phyloP scores from a whole-genome alignment of 2,329 filamentous ascomycete genomes.

The Fusarium tanahbumbuense region DNA sequence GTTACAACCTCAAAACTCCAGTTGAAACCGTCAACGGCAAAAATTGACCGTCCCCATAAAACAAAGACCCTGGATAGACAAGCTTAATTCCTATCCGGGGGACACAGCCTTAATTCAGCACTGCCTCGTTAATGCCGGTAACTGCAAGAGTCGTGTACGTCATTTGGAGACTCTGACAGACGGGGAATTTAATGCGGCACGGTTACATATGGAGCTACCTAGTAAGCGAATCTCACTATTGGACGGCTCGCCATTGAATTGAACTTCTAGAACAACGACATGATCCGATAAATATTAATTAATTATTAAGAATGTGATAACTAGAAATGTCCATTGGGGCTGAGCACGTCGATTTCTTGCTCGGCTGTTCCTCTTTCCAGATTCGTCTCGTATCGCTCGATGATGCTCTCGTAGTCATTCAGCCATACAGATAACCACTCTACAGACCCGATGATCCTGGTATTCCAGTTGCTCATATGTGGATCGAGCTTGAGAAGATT shows the following conservation, averaged over 20 bases:
- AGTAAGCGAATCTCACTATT: neutral
- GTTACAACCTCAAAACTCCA: conserved; percentile 1
- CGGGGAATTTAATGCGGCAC: neutral
- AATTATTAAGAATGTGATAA: neutral
- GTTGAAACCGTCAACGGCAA: conserved; percentile 18
- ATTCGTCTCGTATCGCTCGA: conserved; percentile 29
- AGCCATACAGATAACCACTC: conserved; percentile 30
- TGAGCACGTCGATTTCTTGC: conserved; percentile 24
- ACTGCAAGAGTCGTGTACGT: conserved; percentile 32
- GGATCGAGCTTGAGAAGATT: conserved; percentile 26
- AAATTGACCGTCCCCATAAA: conserved; percentile 35
- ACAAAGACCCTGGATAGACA: conserved; percentile 23
- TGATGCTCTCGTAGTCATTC: conserved; percentile 31
- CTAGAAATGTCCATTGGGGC: conserved; percentile 30
- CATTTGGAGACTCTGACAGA: conserved; percentile 7
- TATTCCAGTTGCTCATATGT: conserved; percentile 34
- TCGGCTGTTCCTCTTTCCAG: conserved; percentile 30
- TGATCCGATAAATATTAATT: neutral
- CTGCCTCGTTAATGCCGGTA: conserved; percentile 4
- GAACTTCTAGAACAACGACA: conserved; percentile 15
- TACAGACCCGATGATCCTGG: conserved; percentile 32
- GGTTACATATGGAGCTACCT: neutral
- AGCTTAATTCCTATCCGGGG: conserved; percentile 27
- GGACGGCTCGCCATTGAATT: neutral
- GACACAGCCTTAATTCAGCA: conserved; percentile 16